A percentile compares a stretch with the other conserved stretches of the same genome.
phyloP scores from a whole-genome alignment of 192 early-diverging fungal genomes.

The Coemansia sp. region DNA sequence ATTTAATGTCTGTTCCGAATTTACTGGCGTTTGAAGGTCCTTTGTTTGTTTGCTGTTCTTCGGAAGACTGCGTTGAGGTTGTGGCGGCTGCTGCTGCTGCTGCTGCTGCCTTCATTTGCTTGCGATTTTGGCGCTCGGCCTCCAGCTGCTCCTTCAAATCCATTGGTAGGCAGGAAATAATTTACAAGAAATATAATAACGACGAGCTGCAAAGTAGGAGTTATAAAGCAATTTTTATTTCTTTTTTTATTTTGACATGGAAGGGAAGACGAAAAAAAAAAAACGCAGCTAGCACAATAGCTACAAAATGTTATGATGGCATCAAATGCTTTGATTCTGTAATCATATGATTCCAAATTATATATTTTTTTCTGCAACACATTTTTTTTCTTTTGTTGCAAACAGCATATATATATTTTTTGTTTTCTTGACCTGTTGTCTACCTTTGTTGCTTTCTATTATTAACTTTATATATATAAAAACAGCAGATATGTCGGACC shows the following conservation, averaged over 20 bases:
- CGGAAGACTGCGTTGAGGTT: neutral
- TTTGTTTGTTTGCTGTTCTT: slow-evolving; percentile 1
- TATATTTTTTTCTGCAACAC: too few species aligned
- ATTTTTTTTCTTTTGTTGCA: neutral
- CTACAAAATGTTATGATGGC: too few species aligned
- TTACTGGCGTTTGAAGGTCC: neutral
- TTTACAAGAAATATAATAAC: neutral
- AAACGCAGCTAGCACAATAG: too few species aligned
- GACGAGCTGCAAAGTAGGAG: neutral
- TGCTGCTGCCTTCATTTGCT: slow-evolving; percentile 12
- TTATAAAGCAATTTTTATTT: neutral
- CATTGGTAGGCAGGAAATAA: slow-evolving; percentile 13
- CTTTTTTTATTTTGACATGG: too few species aligned
- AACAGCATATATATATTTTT: too few species aligned
- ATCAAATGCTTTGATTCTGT: too few species aligned
- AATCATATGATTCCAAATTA: too few species aligned
- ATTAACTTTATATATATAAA: neutral
- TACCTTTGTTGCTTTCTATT: neutral
- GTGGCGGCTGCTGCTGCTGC: neutral
- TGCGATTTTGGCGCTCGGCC: slow-evolving; percentile 36
- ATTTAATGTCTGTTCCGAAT: slow-evolving; percentile 33
- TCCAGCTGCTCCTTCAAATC: slow-evolving; percentile 44
- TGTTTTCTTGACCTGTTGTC: too few species aligned
- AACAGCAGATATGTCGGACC: slow-evolving; percentile 5
- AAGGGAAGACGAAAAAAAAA: too few species aligned